Evolutionary conservation across 225 moss, liverwort and hornwort species (phyloP).

Genomic region (Sphagnum tenellum): DNA sequence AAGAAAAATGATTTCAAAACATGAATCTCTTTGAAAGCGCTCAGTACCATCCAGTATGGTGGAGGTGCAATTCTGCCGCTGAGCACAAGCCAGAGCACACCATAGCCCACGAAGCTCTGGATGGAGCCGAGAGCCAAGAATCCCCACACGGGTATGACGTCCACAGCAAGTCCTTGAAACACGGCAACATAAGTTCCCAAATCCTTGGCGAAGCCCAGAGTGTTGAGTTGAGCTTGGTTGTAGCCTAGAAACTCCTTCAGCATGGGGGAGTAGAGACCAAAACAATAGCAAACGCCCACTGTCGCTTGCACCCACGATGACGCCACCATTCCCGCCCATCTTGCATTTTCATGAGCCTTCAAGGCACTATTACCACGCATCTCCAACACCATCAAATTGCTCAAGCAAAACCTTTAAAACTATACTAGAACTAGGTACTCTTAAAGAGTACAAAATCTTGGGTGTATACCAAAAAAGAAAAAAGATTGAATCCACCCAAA

Average conservation of each 20-base stretch:
- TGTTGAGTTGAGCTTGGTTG: constrained; percentile 30
- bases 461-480: too few species aligned
- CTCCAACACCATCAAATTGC: too few species aligned
- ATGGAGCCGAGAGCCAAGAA: constrained; percentile 16
- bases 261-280: constrained; percentile 21
- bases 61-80: constrained; percentile 17
- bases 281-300: constrained; percentile 16
- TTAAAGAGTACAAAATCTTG: too few species aligned
- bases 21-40: too few species aligned
- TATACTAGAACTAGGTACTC: too few species aligned
- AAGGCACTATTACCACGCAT: too few species aligned
- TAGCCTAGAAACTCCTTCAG: constrained; percentile 14
- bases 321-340: constrained; percentile 31
- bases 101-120: constrained; percentile 21
- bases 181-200: constrained; percentile 32
- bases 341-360: too few species aligned
- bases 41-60: constrained; percentile 26
- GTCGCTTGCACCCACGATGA: constrained; percentile 20
- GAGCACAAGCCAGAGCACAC: constrained; percentile 19
- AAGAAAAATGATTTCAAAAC: too few species aligned
- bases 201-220: constrained; percentile 32
- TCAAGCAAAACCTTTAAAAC: too few species aligned
- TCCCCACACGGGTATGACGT: constrained; percentile 15
- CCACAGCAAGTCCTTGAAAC: constrained; percentile 15
- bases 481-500: too few species aligned